Conservation (phyloP, 106 monocot genomes). For the Apostasia ramifera region DNA sequence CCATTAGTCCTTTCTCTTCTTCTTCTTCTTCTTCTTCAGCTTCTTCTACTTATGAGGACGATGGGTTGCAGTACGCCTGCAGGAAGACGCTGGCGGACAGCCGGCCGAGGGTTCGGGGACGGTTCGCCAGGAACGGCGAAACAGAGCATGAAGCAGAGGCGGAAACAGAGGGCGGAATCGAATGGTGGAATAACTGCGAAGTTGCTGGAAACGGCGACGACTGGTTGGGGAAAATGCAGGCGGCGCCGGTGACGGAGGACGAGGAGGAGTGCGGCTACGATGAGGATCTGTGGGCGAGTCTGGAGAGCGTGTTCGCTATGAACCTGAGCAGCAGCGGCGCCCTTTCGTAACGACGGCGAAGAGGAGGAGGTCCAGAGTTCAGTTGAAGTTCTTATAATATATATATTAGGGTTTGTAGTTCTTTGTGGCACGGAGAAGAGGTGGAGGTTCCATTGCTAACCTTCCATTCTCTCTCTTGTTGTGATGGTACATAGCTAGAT, state of each 20-base stretch:
- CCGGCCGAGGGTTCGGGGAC: conserved; percentile 42
- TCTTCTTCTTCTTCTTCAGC: background rate
- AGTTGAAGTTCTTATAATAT: no score
- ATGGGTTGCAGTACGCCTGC: conserved; percentile 39
- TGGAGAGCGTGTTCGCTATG: conserved; percentile 14
- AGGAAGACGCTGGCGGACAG: conserved; percentile 66
- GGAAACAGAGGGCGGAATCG: conserved; percentile 8
- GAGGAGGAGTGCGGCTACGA: conserved; percentile 10
- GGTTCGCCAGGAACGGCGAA: conserved; percentile 44
- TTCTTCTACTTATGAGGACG: background rate
- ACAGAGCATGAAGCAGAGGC: conserved; percentile 16
- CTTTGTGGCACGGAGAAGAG: background rate
- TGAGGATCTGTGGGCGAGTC: conserved; percentile 14
- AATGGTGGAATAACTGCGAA: background rate
- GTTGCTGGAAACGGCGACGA: background rate
- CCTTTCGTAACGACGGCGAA: no score
- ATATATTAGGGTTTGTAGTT: no score
- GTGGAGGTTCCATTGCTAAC: background rate
- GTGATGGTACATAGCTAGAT: background rate
- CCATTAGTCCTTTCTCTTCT: background rate
- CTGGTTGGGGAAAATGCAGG: conserved; percentile 21
- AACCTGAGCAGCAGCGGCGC: background rate
- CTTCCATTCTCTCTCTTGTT: conserved; percentile 2
- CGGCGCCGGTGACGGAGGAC: background rate
- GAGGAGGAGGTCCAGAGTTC: no score